Base-by-base conservation (phyloP, 768 basidiomycete species). In the Trametes sanguinea region DNA sequence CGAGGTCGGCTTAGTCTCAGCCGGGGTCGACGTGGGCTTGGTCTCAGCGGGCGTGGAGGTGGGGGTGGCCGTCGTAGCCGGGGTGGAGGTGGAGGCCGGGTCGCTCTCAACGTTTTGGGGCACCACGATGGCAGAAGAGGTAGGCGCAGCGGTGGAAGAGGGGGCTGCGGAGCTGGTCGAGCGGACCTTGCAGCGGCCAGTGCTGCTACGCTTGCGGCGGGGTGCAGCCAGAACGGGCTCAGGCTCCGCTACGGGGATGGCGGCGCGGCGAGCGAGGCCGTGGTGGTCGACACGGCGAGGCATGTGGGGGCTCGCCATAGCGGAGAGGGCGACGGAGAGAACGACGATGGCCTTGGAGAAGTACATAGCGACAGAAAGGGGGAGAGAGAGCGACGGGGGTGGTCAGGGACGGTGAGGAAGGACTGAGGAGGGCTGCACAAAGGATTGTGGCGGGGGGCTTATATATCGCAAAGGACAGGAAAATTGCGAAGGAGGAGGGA, bases 231-330 rank as follows among this genome's bases (percentile, higher is more conserved):
- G 39, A 11, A 54, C 45, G 39, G 67, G 61, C 32, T 59, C 52
- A 30, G 59, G 54, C 17, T 54, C 48, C 22, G 62, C 59, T 52
- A 62, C 72, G 17, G 78, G 74, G 13, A 71, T 68, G 33, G 76
- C 69, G n/a, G 77, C 75, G 59, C 80, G 80, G 33, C 78, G 80
- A 44, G 81, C 79, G 57, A 84, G 39, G 48, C 75, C 77, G 63
- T 77, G 81, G 69, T 81, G 80, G 64, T 74, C 68, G 44, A 66
- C 56, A 56, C 73, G 67, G 57, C 76, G 76, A 54, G 75, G 70
- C 58, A 68, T 63, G 69, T 82, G 81, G 39, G 80, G 79, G 39
- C 72, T 76, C 0, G 77, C 71, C 51, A 78, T 57, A 57, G 74
- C 73, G 46, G 78, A 74, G 73, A 83, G 65, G 65, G 79, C 74